Evolutionary conservation across 1,139 yeast species (phyloP).

Genomic region (Hemisphaericaspora lyxosophila): DNA sequence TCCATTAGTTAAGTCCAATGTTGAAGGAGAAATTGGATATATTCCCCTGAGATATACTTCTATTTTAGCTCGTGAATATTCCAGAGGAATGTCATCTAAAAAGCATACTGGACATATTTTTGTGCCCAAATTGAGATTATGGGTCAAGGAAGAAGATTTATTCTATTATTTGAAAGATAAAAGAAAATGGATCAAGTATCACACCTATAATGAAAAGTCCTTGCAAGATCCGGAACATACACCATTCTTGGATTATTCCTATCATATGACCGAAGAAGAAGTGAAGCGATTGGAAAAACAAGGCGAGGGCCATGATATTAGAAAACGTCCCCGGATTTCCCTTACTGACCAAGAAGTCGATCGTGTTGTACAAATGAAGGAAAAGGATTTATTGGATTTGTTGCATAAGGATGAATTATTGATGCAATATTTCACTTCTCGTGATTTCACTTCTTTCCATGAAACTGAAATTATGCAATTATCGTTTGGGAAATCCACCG

Average conservation of each 20-base stretch:
- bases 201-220: conserved; percentile 23
- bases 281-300: conserved; percentile 18
- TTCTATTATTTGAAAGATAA: conserved; percentile 21
- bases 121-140: conserved; percentile 31
- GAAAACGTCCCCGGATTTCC: conserved; percentile 8
- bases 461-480: conserved; percentile 37
- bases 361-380: conserved; percentile 19
- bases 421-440: conserved; percentile 26
- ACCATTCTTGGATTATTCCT: conserved; percentile 14
- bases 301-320: conserved; percentile 12
- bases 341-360: conserved; percentile 23
- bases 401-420: conserved; percentile 37
- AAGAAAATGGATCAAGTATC: conserved; percentile 28
- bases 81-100: conserved; percentile 24
- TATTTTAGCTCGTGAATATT: conserved; percentile 33
- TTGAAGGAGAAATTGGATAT: conserved; percentile 44
- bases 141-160: conserved; percentile 25
- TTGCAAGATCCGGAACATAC: conserved; percentile 11
- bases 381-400: conserved; percentile 29
- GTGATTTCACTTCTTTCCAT: conserved; percentile 36
- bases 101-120: conserved; percentile 26
- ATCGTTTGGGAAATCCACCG: conserved; percentile 31
- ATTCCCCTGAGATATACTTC: conserved; percentile 31
- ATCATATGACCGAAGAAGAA: conserved; percentile 25
- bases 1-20: conserved; percentile 25